Evolutionary conservation across 768 basidiomycete genomes (phyloP).

Genomic region (Harrya chromipes): DNA sequence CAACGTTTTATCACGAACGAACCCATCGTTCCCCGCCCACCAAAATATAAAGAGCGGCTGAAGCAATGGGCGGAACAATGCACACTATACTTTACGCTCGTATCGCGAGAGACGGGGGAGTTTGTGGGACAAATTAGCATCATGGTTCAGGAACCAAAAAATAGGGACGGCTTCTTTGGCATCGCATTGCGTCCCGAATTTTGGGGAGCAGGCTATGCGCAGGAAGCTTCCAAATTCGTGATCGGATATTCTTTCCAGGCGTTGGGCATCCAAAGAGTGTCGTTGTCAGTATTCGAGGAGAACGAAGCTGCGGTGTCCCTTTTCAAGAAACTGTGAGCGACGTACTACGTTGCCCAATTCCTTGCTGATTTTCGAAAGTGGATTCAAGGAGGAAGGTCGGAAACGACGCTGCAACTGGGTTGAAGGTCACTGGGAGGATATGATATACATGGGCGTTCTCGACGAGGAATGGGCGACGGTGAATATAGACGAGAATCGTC

Average conservation of each 20-base stretch:
- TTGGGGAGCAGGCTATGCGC: conserved; percentile 27
- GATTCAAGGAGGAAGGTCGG: conserved; percentile 32
- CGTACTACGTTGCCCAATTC: no score
- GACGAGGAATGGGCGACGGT: conserved; percentile 30
- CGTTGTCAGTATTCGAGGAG: conserved; percentile 12
- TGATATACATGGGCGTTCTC: conserved; percentile 30
- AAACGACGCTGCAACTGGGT: conserved; percentile 30
- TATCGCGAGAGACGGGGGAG: conserved; percentile 16
- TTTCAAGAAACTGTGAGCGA: conserved; percentile 29
- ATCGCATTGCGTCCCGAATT: conserved; percentile 23
- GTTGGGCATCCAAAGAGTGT: conserved; percentile 28
- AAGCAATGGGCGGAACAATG: conserved; percentile 9
- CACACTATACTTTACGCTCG: conserved; percentile 21
- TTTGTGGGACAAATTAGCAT: conserved; percentile 21
- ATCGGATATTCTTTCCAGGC: conserved; percentile 23
- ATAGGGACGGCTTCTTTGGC: conserved; percentile 25
- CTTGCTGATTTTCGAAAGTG: conserved; percentile 15
- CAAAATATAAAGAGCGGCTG: conserved; percentile 12
- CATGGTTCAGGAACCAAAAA: conserved; percentile 20
- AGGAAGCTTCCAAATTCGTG: conserved; percentile 14
- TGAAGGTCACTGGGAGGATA: conserved; percentile 32
- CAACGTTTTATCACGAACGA: conserved; percentile 15
- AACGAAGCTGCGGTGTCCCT: conserved; percentile 17
- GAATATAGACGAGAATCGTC: background rate
- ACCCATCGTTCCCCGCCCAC: conserved; percentile 18